Evolutionary conservation across 2,329 filamentous ascomycete genomes (phyloP), one percentile per base, ranked within the genome.

Genomic region (Xylaria sp.): DNA sequence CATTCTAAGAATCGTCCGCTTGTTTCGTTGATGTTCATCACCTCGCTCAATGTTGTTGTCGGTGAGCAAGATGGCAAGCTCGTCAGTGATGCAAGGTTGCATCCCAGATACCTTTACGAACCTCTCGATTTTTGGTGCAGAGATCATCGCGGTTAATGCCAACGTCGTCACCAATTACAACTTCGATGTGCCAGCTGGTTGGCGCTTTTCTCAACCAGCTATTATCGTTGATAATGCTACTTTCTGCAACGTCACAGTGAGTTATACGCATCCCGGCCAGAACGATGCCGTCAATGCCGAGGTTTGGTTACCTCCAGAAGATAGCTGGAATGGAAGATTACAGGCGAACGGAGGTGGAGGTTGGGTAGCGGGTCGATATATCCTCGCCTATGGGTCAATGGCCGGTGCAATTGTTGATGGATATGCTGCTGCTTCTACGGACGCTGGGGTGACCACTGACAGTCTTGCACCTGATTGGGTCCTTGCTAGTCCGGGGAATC

Each of bases 241-340:
- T 8, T 76, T 78, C 71, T 81, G 79, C 70, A 80, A 81, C 54
- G 72, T 81, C 56, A 79, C 77, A 4, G 69, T 82, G 28, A 71
- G 73, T 21, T 80, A 80, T 69, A 78, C 75, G 1, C 78, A 79
- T 71, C 74, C 75, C 4, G 76, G 79, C 12, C 72, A 77, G 66
- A 70, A 72, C 40, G 78, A 81, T 61, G 68, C 60, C 3, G 71
- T 80, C 52, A 70, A 74, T 49, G 70, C 78, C 5, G 70, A 77
- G 70, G 65, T 78, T 56, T 73, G 77, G 77, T 67, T 78, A 62
- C 73, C 79, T 64, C n/a, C n/a, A n/a, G 15, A 68, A 1, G 52
- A 68, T 4, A 57, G 67, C 28, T 80, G 74, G 77, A 79, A 79
- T 33, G 70, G 73, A 3, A 75, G 77, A 0, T 74, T 82, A 37